These are phyloP conservation scores for Clohesyomyces aquaticus DNA, from an alignment of 495 filamentous ascomycete species.

Conservation along the genomic window DNA sequence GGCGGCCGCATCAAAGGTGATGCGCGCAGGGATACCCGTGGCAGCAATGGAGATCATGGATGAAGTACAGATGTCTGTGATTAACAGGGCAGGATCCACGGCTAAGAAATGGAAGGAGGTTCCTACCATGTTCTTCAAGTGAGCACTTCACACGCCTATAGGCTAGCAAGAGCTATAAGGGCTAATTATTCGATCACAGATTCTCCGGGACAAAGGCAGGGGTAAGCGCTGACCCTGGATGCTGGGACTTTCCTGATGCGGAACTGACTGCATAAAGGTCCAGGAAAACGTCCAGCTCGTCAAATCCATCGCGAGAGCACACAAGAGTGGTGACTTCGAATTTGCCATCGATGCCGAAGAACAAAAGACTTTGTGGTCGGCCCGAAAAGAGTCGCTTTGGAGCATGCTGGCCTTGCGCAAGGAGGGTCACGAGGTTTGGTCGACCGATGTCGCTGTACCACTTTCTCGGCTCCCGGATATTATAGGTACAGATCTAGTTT, in stretches of 20 bases:
- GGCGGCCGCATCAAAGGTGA: constrained; percentile 67
- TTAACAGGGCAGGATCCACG: constrained; percentile 73
- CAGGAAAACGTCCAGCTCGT: constrained; percentile 68
- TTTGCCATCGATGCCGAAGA: constrained; percentile 71
- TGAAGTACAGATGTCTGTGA: constrained; percentile 78
- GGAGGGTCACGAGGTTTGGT: constrained; percentile 62
- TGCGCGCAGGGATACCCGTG: constrained; percentile 73
- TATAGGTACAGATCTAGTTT: constrained; percentile 57
- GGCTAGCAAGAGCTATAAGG: background rate
- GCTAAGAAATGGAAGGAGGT: constrained; percentile 72
- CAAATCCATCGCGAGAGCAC: constrained; percentile 63
- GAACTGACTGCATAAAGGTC: constrained; percentile 41
- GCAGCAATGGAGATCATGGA: constrained; percentile 85
- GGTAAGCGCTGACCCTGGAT: constrained; percentile 50
- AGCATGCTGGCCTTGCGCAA: constrained; percentile 70
- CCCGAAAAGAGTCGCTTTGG: constrained; percentile 76
- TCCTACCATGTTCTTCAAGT: constrained; percentile 83
- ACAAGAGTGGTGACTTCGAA: constrained; percentile 70
- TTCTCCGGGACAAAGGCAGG: constrained; percentile 73
- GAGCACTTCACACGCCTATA: constrained; percentile 14
- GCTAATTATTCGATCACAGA: constrained; percentile 34
- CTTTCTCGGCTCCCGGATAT: constrained; percentile 85
- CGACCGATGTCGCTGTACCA: constrained; percentile 88
- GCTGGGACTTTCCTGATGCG: constrained; percentile 21
- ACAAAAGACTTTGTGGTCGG: constrained; percentile 73